These are phyloP conservation scores for Mychonastes homosphaera DNA, from an alignment of 139 green algal species.

Conservation along the genomic window DNA sequence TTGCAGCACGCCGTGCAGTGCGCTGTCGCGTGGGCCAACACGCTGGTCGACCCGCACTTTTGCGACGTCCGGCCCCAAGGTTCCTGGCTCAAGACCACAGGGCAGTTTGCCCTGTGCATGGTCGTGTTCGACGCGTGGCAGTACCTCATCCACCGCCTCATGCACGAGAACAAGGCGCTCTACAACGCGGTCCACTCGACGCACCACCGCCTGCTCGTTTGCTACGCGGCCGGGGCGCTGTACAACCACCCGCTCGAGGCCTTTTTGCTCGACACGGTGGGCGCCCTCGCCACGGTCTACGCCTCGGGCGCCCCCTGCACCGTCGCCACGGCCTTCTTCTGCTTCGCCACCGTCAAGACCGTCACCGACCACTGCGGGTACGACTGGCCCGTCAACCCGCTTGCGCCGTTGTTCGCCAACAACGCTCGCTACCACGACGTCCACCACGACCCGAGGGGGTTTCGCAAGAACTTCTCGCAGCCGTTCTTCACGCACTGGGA, in stretches of 20 bases:
- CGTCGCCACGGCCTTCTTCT: constrained; percentile 30
- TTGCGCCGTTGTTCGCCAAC: constrained; percentile 53
- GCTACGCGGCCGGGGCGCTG: constrained; percentile 51
- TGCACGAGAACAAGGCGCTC: constrained; percentile 44
- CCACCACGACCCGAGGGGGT: constrained; percentile 48
- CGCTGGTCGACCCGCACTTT: constrained; percentile 25
- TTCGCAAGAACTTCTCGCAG: constrained; percentile 59
- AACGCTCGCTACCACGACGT: constrained; percentile 48
- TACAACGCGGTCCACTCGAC: constrained; percentile 54
- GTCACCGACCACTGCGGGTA: constrained; percentile 57
- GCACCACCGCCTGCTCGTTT: constrained; percentile 47
- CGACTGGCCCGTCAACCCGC: constrained; percentile 42
- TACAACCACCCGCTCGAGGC: constrained; percentile 62
- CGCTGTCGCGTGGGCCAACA: constrained; percentile 14
- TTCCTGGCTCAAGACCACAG: constrained; percentile 5
- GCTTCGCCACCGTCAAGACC: constrained; percentile 50
- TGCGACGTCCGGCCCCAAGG: constrained; percentile 14
- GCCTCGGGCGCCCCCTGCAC: constrained; percentile 33
- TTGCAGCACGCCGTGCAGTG: constrained; percentile 49
- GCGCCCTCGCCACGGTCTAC: constrained; percentile 39
- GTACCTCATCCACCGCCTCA: constrained; percentile 58
- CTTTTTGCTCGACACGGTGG: constrained; percentile 50
- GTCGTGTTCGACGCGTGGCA: constrained; percentile 58
- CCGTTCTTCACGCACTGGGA: constrained; percentile 61
- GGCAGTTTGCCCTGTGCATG: constrained; percentile 44